Evolutionary conservation across 768 basidiomycete genomes (phyloP).

Genomic region (Auricularia auricula-judae): DNA sequence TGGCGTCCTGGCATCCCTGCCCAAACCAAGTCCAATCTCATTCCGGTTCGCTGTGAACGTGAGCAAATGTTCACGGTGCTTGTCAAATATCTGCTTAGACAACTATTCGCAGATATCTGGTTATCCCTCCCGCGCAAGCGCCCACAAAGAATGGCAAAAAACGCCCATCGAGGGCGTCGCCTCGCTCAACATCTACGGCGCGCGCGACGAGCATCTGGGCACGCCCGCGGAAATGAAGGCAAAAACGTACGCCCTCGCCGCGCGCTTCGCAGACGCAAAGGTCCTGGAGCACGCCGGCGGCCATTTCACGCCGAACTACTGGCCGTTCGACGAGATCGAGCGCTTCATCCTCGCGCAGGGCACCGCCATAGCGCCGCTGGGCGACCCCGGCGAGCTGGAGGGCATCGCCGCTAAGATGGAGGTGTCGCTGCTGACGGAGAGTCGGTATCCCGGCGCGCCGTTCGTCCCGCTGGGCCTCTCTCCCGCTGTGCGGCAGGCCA

Average conservation of each 20-base stretch:
- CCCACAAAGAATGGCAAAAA: not conserved
- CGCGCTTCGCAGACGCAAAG: not conserved
- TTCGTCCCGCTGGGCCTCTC: not conserved
- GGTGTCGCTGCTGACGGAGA: not conserved
- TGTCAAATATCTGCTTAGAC: not conserved
- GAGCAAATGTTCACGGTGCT: not conserved
- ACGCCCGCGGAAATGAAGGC: not conserved
- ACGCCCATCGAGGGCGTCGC: not conserved
- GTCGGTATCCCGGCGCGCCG: not conserved
- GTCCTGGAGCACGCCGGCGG: not conserved
- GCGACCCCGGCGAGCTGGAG: not conserved
- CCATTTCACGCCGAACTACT: not conserved
- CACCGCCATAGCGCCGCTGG: not conserved
- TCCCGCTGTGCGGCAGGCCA: not conserved
- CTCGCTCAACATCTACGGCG: not conserved
- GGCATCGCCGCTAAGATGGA: not conserved
- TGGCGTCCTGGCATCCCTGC: not conserved
- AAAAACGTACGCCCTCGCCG: not conserved
- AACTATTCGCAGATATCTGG: not conserved
- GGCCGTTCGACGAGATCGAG: not conserved
- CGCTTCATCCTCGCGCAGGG: not conserved
- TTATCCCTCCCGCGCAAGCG: not conserved
- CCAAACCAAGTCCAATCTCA: not conserved
- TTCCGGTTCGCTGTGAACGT: not conserved
- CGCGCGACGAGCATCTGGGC: not conserved